A percentile compares a stretch with the other conserved stretches of the same genome.
Conservation (phyloP, 2,329 filamentous ascomycete species). For the Didymella glomerata region DNA sequence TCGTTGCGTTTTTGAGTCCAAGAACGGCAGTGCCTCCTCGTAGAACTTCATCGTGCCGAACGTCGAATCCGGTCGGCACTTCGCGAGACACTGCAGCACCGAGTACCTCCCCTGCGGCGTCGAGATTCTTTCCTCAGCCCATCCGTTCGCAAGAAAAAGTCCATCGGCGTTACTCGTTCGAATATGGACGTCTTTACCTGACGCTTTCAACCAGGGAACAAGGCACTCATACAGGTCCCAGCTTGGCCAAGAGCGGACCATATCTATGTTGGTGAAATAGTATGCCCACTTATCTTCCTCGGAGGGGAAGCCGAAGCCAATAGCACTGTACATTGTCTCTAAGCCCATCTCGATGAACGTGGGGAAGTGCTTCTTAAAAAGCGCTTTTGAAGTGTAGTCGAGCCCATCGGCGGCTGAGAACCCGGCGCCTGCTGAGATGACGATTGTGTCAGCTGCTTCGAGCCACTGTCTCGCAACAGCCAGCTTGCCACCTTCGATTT, state of each 20-base stretch:
- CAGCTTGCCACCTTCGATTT: conserved; percentile 16
- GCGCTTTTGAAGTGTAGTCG: conserved; percentile 43
- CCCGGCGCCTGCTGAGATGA: conserved; percentile 48
- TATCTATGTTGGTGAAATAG: conserved; percentile 44
- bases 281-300: conserved; percentile 46
- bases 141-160: conserved; percentile 43
- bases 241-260: conserved; percentile 38
- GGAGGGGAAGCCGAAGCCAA: conserved; percentile 45
- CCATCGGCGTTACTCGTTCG: conserved; percentile 49
- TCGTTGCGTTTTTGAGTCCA: conserved; percentile 34
- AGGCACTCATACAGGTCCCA: conserved; percentile 34
- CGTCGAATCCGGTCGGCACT: conserved; percentile 42
- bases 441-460: conserved; percentile 31
- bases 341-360: conserved; percentile 42
- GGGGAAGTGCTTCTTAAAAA: conserved; percentile 45
- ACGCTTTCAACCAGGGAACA: conserved; percentile 25
- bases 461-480: conserved; percentile 35
- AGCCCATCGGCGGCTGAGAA: conserved; percentile 48
- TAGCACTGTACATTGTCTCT: conserved; percentile 46
- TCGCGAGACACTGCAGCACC: conserved; percentile 42
- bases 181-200: conserved; percentile 33
- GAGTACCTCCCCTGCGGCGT: conserved; percentile 47
- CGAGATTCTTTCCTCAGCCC: conserved; percentile 31
- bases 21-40: conserved; percentile 29
- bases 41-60: conserved; percentile 31